Base-by-base conservation (phyloP, 169 alveolate species). In the Plasmodium gonderi region DNA sequence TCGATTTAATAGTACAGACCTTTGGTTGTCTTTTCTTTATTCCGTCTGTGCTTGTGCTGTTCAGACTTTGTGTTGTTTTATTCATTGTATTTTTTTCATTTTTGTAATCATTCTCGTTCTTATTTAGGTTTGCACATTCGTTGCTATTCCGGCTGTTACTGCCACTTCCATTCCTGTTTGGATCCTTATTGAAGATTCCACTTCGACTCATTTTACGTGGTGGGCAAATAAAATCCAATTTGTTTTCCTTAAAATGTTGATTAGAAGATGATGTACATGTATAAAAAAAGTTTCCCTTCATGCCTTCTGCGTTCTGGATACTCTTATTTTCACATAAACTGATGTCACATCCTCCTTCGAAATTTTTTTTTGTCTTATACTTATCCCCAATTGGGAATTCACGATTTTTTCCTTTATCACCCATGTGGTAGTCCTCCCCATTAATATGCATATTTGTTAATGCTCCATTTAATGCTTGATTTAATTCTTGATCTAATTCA, bases 1-100 rank as follows among this genome's bases (percentile, higher is more conserved):
- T 76, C 68, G 83, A 51, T 9, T 38, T 44, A 29, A 76, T 36
- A 29, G 83, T n/a, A 44, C 82, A 75, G 17, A 17, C 31, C 33
- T 38, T 75, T 38, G 47, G 68, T 31, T 42, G 67, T 31, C 36
- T 75, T 3, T 75, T 75, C 38, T 75, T 75, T 4, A 75, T 11
- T 75, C 82, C 82, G 29, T 75, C 47, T 68, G 79, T 31, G 20
- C 79, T 12, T 14, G 69, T 2, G 5, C 5, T 33, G 69, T 54
- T 54, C 36, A 54, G 8, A 2, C 36, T 17, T 0, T 14, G 69
- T 33, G 23, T 33, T 11, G 69, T 54, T 42, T 9, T 42, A 9
- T 9, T 42, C 51, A 42, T 9, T 9, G 9, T 42, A 6, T 42
- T 42, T 4, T 9, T 9, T 9, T 9, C 51, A 4, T 42, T 42